phyloP scores from a whole-genome alignment of 345 rosid genomes.

The Punica granatum region DNA sequence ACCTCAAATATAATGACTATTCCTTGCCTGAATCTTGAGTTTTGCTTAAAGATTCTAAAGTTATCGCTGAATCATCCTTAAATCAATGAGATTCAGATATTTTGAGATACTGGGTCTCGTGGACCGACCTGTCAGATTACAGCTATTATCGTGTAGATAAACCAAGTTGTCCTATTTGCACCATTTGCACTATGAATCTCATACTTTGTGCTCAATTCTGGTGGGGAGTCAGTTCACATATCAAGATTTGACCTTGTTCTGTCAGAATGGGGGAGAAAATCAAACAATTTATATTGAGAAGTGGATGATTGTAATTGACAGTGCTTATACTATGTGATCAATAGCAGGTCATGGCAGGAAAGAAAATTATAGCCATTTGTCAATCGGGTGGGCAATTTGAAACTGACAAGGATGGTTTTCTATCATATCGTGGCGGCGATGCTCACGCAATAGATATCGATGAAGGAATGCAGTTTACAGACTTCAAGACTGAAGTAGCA shows the following conservation, averaged over 20 bases:
- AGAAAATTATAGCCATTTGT: slow-evolving; percentile 63
- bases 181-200: not conserved
- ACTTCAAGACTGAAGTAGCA: slow-evolving; percentile 58
- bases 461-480: slow-evolving; percentile 34
- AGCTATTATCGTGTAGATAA: too few species aligned
- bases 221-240: not conserved
- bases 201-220: not conserved
- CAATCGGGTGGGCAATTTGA: slow-evolving; percentile 57
- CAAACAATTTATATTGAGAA: not conserved
- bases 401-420: slow-evolving; percentile 34
- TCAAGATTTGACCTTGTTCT: not conserved
- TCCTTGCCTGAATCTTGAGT: too few species aligned
- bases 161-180: not conserved
- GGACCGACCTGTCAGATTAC: too few species aligned
- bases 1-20: too few species aligned
- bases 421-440: slow-evolving; percentile 53
- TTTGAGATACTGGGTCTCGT: too few species aligned
- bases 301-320: not conserved
- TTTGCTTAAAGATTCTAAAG: too few species aligned
- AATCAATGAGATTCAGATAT: too few species aligned
- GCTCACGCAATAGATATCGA: slow-evolving; percentile 66
- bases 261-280: not conserved
- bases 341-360: slow-evolving; percentile 51
- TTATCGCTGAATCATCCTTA: too few species aligned
- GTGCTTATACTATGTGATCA: not conserved